Base-by-base conservation (phyloP, 1,284 basidiomycete genomes). In the Trichosporon inkin region DNA sequence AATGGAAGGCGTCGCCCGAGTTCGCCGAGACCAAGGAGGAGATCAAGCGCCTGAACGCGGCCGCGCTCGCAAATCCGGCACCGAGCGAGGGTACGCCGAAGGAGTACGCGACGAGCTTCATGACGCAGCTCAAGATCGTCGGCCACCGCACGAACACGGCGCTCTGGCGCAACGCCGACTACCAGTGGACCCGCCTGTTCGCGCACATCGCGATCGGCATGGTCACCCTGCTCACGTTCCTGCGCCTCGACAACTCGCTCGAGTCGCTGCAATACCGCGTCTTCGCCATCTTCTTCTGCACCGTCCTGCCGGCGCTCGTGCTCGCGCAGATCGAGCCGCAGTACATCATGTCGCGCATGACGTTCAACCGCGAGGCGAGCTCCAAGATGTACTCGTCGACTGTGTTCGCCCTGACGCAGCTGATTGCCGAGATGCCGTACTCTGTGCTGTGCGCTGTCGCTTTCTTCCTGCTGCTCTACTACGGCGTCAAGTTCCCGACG, bases 201-300 rank as follows among this genome's bases (percentile, higher is more conserved):
- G 84, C 88, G 6, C 86, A 88, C 65, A 80, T 82, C 7, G 84
- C 88, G 71, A 88, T 94, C 63, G 87, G 89, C 7, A 80, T 95
- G 4, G 85, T 88, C 73, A 83, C 92, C 58, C 88, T 88, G 32
- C 80, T 97, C 55, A 89, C 90, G 13, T 93, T 93, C 84, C 80
- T 97, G 58, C 86, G 88, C 71, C 81, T 93, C 20, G 83, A 84
- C 54, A 78, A 84, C 68, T 86, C 85, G 62, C 65, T 84, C 39
- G 83, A 86, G 52, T 86, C 88, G 52, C 78, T 96, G 28, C 89
- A 97, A 72, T 94, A 92, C 80, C 83, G 90, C 38, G 84, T 91
- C 37, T 93, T 93, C 76, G 73, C 76, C 53, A 66, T 75, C 60
- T 80, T 80, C 73, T 80, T 80, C 58, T 70, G 71, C 47, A 72